These are phyloP conservation scores for Aspergillus ellipticus DNA, from an alignment of 495 filamentous ascomycete species.

Conservation along the genomic window DNA sequence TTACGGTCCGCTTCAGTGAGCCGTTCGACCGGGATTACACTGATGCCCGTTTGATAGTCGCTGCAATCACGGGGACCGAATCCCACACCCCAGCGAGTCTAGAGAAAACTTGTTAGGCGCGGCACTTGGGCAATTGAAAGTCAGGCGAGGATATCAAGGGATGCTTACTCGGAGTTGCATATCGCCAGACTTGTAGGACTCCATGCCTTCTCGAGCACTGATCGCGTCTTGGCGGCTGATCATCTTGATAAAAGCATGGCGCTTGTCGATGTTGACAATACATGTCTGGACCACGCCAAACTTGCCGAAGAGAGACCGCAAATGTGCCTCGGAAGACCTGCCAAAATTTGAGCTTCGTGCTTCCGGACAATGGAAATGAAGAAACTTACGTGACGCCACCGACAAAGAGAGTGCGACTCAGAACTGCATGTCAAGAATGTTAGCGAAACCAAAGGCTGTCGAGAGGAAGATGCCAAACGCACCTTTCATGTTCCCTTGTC, in stretches of 20 bases:
- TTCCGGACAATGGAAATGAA: background rate
- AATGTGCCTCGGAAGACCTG: constrained; percentile 73
- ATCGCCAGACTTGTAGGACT: constrained; percentile 65
- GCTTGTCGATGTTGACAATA: constrained; percentile 96
- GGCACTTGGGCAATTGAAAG: no score
- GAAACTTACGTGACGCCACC: constrained; percentile 84
- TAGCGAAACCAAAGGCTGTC: constrained; percentile 1
- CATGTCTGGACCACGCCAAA: constrained; percentile 91
- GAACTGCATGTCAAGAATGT: constrained; percentile 49
- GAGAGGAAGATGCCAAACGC: constrained; percentile 17
- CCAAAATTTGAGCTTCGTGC: constrained; percentile 1
- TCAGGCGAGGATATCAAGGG: background rate
- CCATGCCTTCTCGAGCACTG: constrained; percentile 84
- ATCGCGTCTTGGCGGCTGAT: constrained; percentile 80
- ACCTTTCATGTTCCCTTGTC: constrained; percentile 76
- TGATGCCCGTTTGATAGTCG: constrained; percentile 89
- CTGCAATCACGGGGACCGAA: constrained; percentile 97
- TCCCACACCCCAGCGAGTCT: constrained; percentile 97
- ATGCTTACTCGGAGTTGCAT: constrained; percentile 73
- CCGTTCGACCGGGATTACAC: constrained; percentile 84
- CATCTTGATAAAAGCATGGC: constrained; percentile 99
- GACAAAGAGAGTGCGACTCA: constrained; percentile 93
- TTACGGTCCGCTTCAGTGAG: constrained; percentile 94
- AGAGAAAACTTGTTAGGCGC: constrained; percentile 18
- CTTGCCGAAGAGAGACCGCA: constrained; percentile 70